Evolutionary conservation across 106 monocot genomes (phyloP).

Genomic region (Platanthera zijinensis): DNA sequence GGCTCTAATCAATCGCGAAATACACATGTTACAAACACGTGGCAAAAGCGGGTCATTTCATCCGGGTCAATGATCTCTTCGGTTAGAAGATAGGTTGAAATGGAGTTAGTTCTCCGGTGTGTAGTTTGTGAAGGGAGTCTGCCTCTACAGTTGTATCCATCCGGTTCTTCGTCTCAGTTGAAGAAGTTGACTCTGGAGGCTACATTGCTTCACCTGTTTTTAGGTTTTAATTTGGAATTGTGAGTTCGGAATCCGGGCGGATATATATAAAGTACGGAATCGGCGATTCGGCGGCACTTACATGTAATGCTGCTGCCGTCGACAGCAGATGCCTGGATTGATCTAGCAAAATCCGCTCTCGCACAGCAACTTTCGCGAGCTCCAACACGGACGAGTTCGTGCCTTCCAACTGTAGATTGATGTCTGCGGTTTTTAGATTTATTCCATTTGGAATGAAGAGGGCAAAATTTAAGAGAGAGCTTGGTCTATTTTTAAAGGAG

Average conservation of each 20-base stretch:
- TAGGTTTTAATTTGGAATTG: constrained; percentile 2
- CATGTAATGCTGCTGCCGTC: constrained; percentile 69
- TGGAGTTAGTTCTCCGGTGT: constrained; percentile 13
- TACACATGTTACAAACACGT: neutral
- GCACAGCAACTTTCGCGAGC: constrained; percentile 48
- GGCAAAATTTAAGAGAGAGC: neutral
- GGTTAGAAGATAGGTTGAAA: constrained; percentile 15
- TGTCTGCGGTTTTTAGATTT: neutral
- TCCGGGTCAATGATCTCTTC: constrained; percentile 4
- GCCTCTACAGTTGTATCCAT: constrained; percentile 15
- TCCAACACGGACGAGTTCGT: constrained; percentile 47
- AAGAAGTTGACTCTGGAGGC: constrained; percentile 16
- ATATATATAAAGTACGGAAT: neutral
- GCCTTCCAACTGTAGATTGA: constrained; percentile 48
- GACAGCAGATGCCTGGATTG: constrained; percentile 75
- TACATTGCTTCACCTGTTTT: constrained; percentile 22
- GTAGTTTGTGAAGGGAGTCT: neutral
- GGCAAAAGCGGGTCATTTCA: neutral
- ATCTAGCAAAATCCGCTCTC: constrained; percentile 51
- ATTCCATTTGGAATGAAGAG: too few relatives aligned
- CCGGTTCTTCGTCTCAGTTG: constrained; percentile 19
- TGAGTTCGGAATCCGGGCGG: neutral
- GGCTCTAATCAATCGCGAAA: neutral
- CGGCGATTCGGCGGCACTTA: constrained; percentile 14
- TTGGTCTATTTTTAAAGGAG: neutral